Evolutionary conservation across 441 rosid species (phyloP).

Genomic region (Pelargonium cotyledonis): DNA sequence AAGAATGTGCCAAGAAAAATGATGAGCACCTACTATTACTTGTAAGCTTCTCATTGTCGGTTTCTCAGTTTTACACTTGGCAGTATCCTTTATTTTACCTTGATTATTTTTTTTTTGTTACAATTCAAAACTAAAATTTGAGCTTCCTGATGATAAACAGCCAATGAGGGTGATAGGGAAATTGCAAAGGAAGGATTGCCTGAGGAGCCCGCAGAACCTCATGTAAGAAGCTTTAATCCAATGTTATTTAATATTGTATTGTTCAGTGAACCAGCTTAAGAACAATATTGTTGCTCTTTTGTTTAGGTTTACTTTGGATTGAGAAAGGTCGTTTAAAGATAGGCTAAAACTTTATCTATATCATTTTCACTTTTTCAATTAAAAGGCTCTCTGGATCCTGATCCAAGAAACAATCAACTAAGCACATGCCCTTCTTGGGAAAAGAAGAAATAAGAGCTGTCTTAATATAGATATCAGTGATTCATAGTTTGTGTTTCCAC

Average conservation of each 20-base stretch:
- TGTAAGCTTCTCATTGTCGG: neutral
- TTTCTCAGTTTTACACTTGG: neutral
- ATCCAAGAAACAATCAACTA: slow-evolving; percentile 1
- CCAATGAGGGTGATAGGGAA: slow-evolving; percentile 24
- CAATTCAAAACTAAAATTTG: neutral
- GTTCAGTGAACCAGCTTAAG: slow-evolving; percentile 4
- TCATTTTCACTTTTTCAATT: neutral
- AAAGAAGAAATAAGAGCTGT: neutral
- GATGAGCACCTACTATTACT: no score
- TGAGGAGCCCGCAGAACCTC: slow-evolving; percentile 28
- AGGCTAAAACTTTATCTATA: neutral
- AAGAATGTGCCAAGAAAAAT: neutral
- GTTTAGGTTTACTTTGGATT: slow-evolving; percentile 12
- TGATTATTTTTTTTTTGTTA: neutral
- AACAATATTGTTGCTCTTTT: slow-evolving; percentile 5
- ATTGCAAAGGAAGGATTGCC: slow-evolving; percentile 19
- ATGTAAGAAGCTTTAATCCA: slow-evolving; percentile 27
- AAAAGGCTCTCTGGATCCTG: neutral
- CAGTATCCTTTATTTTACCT: slow-evolving; percentile 3
- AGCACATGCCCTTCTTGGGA: neutral
- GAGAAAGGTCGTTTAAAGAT: neutral
- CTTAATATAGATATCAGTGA: neutral
- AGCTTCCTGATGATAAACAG: slow-evolving; percentile 27
- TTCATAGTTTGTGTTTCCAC: neutral
- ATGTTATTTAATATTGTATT: slow-evolving; percentile 9